Percentiles rank a stretch among this genome's conserved stretches.
Evolutionary conservation across 2,329 filamentous ascomycete genomes (phyloP).

Genomic region (Alternaria gaisen): DNA sequence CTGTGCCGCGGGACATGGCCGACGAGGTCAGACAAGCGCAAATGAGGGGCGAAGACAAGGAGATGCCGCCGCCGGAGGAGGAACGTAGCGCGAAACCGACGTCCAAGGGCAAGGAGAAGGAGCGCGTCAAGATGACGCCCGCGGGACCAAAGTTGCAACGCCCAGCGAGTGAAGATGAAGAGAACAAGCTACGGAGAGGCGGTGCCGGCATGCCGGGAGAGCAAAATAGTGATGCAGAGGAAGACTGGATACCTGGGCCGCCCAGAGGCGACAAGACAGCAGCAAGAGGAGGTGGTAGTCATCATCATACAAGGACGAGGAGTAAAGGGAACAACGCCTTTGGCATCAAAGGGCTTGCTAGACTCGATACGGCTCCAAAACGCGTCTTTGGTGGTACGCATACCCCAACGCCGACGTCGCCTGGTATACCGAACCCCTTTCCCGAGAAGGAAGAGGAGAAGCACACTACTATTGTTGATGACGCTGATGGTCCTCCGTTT

Average conservation of each 20-base stretch:
- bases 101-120: background rate
- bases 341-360: slow-evolving; percentile 41
- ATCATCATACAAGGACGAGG: slow-evolving; percentile 10
- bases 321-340: slow-evolving; percentile 39
- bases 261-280: slow-evolving; percentile 15
- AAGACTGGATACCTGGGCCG: slow-evolving; percentile 50
- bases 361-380: slow-evolving; percentile 32
- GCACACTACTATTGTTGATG: background rate
- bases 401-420: background rate
- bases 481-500: slow-evolving; percentile 29
- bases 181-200: slow-evolving; percentile 36
- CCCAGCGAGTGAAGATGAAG: slow-evolving; percentile 39
- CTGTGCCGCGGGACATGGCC: slow-evolving; percentile 58
- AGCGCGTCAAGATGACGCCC: slow-evolving; percentile 29
- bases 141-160: slow-evolving; percentile 30
- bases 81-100: background rate
- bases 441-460: too few relatives aligned
- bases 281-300: background rate
- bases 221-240: slow-evolving; percentile 43
- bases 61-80: background rate
- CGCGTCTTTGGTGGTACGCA: slow-evolving; percentile 19
- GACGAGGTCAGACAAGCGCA: slow-evolving; percentile 63
- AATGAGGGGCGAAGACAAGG: slow-evolving; percentile 61
- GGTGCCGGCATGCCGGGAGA: slow-evolving; percentile 25
- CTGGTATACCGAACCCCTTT: background rate